These are phyloP conservation scores for Gossypium sturtianum DNA, from an alignment of 345 rosid genomes.

Conservation along the genomic window DNA sequence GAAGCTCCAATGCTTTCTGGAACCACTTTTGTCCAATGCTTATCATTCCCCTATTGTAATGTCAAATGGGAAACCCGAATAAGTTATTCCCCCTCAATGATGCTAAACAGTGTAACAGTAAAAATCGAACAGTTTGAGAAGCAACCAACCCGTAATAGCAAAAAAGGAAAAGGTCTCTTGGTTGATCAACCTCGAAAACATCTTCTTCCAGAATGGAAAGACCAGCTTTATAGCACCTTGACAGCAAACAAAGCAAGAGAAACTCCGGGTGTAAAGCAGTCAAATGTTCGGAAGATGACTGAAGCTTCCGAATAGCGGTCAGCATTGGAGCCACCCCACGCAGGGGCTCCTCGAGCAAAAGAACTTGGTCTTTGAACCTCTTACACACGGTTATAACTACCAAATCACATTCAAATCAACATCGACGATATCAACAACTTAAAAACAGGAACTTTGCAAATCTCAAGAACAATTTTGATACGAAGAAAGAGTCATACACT, in stretches of 20 bases:
- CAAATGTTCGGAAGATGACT: slow-evolving; percentile 63
- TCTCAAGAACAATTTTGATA: background rate
- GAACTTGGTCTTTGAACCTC: slow-evolving; percentile 69
- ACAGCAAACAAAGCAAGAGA: slow-evolving; percentile 76
- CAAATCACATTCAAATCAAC: slow-evolving; percentile 13
- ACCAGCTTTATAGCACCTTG: slow-evolving; percentile 74
- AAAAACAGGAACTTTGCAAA: slow-evolving; percentile 10
- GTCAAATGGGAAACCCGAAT: slow-evolving; percentile 14
- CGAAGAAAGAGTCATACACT: slow-evolving; percentile 39
- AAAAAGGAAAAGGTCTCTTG: slow-evolving; percentile 80
- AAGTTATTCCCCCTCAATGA: background rate
- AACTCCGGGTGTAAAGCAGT: slow-evolving; percentile 84
- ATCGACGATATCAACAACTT: background rate
- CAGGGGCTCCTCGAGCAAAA: slow-evolving; percentile 51
- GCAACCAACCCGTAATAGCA: slow-evolving; percentile 82
- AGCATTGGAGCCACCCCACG: slow-evolving; percentile 72
- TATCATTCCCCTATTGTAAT: slow-evolving; percentile 75
- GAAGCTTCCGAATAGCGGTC: slow-evolving; percentile 65
- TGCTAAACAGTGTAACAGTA: background rate
- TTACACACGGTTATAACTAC: slow-evolving; percentile 69
- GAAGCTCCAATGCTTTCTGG: slow-evolving; percentile 87
- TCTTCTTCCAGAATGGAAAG: slow-evolving; percentile 76
- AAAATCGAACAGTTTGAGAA: slow-evolving; percentile 11
- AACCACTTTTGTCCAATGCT: slow-evolving; percentile 80
- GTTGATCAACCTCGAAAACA: slow-evolving; percentile 81